Base-by-base conservation (phyloP, 2,329 filamentous ascomycete species). In the Thelonectria rubi region DNA sequence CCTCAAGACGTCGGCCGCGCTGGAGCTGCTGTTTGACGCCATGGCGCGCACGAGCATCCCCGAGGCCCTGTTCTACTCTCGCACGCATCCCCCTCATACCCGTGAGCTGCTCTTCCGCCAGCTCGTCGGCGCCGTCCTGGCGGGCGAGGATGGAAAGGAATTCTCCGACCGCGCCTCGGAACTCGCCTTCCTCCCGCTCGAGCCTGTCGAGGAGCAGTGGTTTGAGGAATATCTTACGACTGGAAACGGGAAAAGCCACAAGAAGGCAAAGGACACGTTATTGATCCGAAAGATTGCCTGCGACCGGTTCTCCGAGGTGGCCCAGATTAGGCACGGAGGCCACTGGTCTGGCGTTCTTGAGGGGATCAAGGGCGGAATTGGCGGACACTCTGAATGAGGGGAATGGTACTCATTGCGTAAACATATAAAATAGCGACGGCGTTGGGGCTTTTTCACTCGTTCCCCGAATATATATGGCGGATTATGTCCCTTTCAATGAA, bases 11-110 rank as follows among this genome's bases (percentile, higher is more conserved):
- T 80, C 84, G 2, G 80, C 82, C 26, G 86, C 90, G 0, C 81
- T 92, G 10, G 82, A 86, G 61, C 81, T 88, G 8, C 86, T 94
- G 34, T 93, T 93, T 68, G 83, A 85, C 43, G 88, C 91, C 8
- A 82, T 95, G 49, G 85, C 88, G 1, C 81, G 81, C 37, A 87
- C 88, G 8, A 91, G 85, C 69, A 81, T 94, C 5, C 85, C 87
- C 0, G 91, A 93, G 70, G 89, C 91, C 3, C 88, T 94, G 58
- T 87, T 87, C 63, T 95, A 92, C 75, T 85, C 88, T 6, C 87
- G 91, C 39, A 84, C 83, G 1, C 85, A 90, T 63, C 84, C 89
- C 11, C 84, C 88, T 11, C 76, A 82, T 50, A 82, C 86, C 14
- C 90, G 88, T 21, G 84, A 84, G 62, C 78, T 82, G 55, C 85